phyloP scores from a whole-genome alignment of 495 filamentous ascomycete genomes.

The Cudoniella acicularis region DNA sequence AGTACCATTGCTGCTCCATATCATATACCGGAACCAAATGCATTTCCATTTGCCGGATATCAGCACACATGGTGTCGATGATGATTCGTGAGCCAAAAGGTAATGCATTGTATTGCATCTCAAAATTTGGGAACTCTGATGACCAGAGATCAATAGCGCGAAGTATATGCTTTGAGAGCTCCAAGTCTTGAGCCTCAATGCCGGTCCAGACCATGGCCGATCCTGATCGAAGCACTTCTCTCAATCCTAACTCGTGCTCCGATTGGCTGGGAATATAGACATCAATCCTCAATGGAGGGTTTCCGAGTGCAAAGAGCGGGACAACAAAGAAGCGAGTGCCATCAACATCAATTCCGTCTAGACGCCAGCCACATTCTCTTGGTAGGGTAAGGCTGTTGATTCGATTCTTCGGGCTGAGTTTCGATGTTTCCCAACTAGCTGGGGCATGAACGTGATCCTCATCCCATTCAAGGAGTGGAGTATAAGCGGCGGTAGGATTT shows the following conservation, averaged over 20 bases:
- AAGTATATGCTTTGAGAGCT: conserved; percentile 11
- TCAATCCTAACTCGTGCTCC: not conserved
- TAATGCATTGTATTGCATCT: conserved; percentile 7
- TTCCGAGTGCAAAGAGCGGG: conserved; percentile 13
- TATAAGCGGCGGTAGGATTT: conserved; percentile 12
- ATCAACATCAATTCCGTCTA: conserved; percentile 12
- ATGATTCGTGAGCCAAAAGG: conserved; percentile 19
- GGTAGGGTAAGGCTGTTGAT: conserved; percentile 12
- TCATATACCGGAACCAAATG: conserved; percentile 15
- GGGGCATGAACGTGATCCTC: not conserved
- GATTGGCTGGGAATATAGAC: conserved; percentile 12
- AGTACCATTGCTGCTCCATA: conserved; percentile 10
- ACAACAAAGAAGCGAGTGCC: conserved; percentile 18
- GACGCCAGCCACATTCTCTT: conserved; percentile 1
- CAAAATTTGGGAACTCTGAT: conserved; percentile 1
- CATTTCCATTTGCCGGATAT: conserved; percentile 14
- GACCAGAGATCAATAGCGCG: conserved; percentile 15
- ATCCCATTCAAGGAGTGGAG: not conserved
- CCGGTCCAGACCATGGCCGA: not conserved
- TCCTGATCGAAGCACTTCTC: conserved; percentile 1
- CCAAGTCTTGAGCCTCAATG: not conserved
- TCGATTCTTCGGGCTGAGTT: conserved; percentile 20
- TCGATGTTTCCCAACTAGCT: conserved; percentile 6
- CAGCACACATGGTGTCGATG: conserved; percentile 1
- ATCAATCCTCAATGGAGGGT: conserved; percentile 15